Base-by-base conservation (phyloP, 139 green algal species). In the Coelastrella sp. region DNA sequence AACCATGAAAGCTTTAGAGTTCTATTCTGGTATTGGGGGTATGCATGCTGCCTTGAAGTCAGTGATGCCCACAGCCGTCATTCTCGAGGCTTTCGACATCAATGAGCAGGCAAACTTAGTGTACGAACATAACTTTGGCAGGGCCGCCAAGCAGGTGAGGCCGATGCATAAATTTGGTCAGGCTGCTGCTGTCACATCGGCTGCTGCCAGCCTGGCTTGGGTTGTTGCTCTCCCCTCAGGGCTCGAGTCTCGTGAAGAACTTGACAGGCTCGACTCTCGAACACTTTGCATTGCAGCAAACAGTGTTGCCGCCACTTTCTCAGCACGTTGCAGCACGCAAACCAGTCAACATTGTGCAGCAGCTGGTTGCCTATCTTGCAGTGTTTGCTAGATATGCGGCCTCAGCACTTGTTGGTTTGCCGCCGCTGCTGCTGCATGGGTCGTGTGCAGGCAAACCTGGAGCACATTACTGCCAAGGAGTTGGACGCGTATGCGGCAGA, bases 21-120 rank as follows among this genome's bases (percentile, higher is more conserved):
- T 86, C 80, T 86, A 86, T 22, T 86, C 81, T 32, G 96, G 96
- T 59, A 95, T 97, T 47, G 95, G 95, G 56, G 93, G 92, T 77
- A 93, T 97, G 93, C 94, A 95, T 81, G 96, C 91, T 77, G 94
- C 88, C 1, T 65, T 97, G 47, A 32, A 80, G 7, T 10, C 19
- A 19, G 92, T 83, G 11, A 16, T 17, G 0, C 82, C 89, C 47
- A 6, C 64, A 23, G 80, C 87, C 1, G 23, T 85, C 13, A 83
- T 97, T 8, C 81, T 96, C 4, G 90, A 60, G 5, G 93, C 96
- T 2, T 97, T 98, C n/a, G 96, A 98, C 83, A 95, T 98, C 78
- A 95, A 96, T 85, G 86, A 95, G 61, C 73, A 93, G 14, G 96
- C 96, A 6, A 98, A 98, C 78, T 91, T 89, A 58, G 93, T 96